Conservation (phyloP, 108 stramenopile genomes). For the Discostella pseudostelligera region DNA sequence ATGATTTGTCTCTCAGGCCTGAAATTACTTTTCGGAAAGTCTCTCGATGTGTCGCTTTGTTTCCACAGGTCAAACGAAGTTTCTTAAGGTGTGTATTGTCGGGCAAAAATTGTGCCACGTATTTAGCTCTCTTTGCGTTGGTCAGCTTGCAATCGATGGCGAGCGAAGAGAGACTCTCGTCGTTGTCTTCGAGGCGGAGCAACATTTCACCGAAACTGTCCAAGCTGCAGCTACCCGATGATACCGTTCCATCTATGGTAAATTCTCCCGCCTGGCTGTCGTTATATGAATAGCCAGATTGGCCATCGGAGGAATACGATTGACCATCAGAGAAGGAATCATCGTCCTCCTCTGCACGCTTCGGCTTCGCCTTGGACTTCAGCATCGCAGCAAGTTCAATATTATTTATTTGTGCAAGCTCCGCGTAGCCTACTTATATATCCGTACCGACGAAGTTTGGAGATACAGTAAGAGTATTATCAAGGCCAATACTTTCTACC, state of each 20-base stretch:
- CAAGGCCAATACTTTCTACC: too few species aligned
- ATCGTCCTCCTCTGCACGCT: background rate
- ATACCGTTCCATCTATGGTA: background rate
- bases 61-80: background rate
- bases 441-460: too few species aligned
- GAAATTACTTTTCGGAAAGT: background rate
- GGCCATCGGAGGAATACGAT: background rate
- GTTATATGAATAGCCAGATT: too few species aligned
- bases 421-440: too few species aligned
- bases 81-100: background rate
- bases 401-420: too few species aligned
- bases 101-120: background rate
- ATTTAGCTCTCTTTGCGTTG: background rate
- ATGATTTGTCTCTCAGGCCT: constrained; percentile 1
- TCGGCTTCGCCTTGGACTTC: too few species aligned
- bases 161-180: background rate
- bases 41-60: background rate
- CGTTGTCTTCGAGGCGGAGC: background rate
- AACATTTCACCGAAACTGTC: background rate
- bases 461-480: too few species aligned
- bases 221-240: background rate
- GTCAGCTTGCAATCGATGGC: background rate
- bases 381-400: too few species aligned
- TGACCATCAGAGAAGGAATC: too few species aligned
- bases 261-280: too few species aligned